These are phyloP conservation scores for Aspergillus homomorphus DNA, from an alignment of 495 filamentous ascomycete species.

Conservation along the genomic window DNA sequence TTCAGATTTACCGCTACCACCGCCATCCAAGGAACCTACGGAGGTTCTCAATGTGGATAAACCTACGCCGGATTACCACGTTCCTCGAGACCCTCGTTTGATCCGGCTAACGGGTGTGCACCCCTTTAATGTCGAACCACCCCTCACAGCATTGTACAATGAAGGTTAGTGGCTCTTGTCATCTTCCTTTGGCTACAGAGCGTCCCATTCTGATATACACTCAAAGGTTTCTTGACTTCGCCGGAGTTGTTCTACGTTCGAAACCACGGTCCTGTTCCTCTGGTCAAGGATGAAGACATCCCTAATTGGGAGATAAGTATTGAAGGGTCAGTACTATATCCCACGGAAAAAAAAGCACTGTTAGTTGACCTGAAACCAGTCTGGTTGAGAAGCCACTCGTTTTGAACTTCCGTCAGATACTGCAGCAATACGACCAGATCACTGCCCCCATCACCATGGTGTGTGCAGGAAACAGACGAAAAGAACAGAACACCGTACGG, in stretches of 20 bases:
- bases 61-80: slow-evolving; percentile 80
- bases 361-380: slow-evolving; percentile 22
- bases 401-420: slow-evolving; percentile 69
- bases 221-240: slow-evolving; percentile 73
- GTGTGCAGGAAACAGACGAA: slow-evolving; percentile 89
- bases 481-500: slow-evolving; percentile 89
- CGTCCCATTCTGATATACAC: neutral
- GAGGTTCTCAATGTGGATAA: slow-evolving; percentile 70
- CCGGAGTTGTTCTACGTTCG: slow-evolving; percentile 95
- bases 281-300: slow-evolving; percentile 68
- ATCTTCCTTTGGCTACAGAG: neutral
- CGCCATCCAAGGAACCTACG: slow-evolving; percentile 58
- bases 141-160: slow-evolving; percentile 74
- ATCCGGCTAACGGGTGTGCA: slow-evolving; percentile 89
- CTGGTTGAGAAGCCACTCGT: slow-evolving; percentile 77
- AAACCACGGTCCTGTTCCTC: slow-evolving; percentile 87
- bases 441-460: slow-evolving; percentile 89
- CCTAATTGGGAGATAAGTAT: slow-evolving; percentile 81
- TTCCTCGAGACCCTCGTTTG: slow-evolving; percentile 80
- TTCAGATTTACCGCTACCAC: slow-evolving; percentile 65
- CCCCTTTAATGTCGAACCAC: slow-evolving; percentile 92
- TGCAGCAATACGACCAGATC: slow-evolving; percentile 75
- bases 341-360: neutral
- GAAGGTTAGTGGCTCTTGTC: slow-evolving; percentile 49
- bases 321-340: slow-evolving; percentile 60